phyloP scores from a whole-genome alignment of 345 rosid genomes.

The Syzygium grande region DNA sequence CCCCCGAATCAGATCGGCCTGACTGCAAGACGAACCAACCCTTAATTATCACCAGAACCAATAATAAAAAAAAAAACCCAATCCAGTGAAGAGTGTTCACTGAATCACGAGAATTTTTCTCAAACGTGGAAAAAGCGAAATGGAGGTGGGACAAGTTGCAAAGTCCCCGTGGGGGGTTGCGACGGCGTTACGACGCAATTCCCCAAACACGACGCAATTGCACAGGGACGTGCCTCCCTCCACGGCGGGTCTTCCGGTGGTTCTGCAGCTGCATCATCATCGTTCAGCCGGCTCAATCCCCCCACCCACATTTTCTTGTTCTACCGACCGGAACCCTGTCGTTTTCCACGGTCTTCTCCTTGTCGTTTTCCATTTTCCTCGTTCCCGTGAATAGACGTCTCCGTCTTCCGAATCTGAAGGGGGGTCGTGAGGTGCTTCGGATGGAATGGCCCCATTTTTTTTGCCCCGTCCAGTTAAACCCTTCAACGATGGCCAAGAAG shows the following conservation, averaged over 20 bases:
- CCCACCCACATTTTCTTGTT: neutral
- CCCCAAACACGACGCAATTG: neutral
- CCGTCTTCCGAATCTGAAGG: neutral
- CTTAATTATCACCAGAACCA: neutral
- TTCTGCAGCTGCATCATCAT: neutral
- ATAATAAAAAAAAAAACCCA: neutral
- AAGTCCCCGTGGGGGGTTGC: neutral
- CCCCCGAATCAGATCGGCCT: neutral
- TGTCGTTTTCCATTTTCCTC: neutral
- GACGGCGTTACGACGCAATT: neutral
- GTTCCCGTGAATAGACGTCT: neutral
- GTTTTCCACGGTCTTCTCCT: neutral
- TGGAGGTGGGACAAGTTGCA: neutral
- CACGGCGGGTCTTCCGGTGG: neutral
- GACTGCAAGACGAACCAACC: neutral
- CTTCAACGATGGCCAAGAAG: neutral
- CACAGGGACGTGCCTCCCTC: neutral
- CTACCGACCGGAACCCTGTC: neutral
- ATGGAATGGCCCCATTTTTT: neutral
- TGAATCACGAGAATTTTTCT: neutral
- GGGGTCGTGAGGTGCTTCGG: neutral
- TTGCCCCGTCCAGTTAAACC: neutral
- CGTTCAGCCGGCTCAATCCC: neutral
- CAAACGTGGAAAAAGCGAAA: neutral
- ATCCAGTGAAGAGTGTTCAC: neutral